A percentile compares a stretch with the other conserved stretches of the same genome.
Conservation (phyloP, 495 filamentous ascomycete genomes). For the Bryoglossum gracile region DNA sequence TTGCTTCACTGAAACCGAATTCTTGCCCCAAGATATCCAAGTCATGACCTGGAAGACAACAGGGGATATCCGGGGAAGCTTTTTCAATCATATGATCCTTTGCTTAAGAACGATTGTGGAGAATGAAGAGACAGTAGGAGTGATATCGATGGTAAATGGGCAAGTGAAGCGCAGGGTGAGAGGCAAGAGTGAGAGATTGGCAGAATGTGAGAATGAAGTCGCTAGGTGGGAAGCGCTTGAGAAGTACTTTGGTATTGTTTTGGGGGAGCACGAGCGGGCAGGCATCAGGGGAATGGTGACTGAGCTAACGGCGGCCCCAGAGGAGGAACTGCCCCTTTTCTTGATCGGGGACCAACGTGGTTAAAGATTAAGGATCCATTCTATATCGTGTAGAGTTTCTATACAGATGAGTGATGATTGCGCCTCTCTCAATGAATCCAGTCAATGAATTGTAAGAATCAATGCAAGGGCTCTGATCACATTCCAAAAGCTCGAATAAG, state of each 20-base stretch:
- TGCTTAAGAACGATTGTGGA: constrained; percentile 36
- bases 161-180: constrained; percentile 48
- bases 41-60: constrained; percentile 50
- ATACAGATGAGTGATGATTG: no score
- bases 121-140: constrained; percentile 40
- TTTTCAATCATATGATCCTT: constrained; percentile 37
- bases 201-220: constrained; percentile 40
- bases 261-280: constrained; percentile 41
- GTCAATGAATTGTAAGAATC: no score
- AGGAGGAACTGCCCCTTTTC: no score
- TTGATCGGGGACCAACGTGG: no score
- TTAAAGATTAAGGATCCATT: no score
- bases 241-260: constrained; percentile 48
- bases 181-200: constrained; percentile 39
- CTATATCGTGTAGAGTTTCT: no score
- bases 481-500: no score
- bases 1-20: constrained; percentile 36
- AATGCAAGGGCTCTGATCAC: no score
- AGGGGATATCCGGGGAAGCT: constrained; percentile 28
- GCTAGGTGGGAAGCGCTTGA: constrained; percentile 45
- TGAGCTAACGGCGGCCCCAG: constrained; percentile 33
- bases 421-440: no score
- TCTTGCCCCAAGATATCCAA: constrained; percentile 37
- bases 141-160: constrained; percentile 46
- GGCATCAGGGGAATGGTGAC: constrained; percentile 47